Conservation (phyloP, 208 protist genomes). For the Crithidia thermophila region DNA sequence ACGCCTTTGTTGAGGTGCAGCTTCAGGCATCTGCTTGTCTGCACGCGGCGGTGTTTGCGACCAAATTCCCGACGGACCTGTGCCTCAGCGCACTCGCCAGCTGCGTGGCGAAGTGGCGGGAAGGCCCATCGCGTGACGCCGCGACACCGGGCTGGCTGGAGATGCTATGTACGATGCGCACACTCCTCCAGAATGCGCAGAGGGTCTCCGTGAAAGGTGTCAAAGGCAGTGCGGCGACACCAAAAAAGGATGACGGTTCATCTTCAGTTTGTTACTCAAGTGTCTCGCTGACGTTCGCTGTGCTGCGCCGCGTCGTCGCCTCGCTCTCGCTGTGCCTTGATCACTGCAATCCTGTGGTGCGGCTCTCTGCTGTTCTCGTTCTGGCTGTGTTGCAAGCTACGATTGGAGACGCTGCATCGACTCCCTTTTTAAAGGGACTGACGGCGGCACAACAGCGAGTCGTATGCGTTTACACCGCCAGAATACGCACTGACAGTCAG, state of each 20-base stretch:
- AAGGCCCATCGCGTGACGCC: conserved; percentile 21
- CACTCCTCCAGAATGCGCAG: conserved; percentile 36
- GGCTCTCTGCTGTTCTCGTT: conserved; percentile 27
- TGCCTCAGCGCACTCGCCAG: conserved; percentile 46
- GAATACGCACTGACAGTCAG: too few species aligned
- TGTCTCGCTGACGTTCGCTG: conserved; percentile 36
- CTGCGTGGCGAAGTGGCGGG: conserved; percentile 57
- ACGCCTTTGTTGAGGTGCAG: conserved; percentile 78
- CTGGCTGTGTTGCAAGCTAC: conserved; percentile 23
- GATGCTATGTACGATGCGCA: conserved; percentile 52
- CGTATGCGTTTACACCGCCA: conserved; percentile 54
- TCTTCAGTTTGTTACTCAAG: too few species aligned
- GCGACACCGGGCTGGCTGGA: conserved; percentile 58
- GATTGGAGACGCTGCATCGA: conserved; percentile 32
- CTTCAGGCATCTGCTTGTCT: conserved; percentile 47
- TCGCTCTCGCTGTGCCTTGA: conserved; percentile 34
- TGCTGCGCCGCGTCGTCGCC: conserved; percentile 40
- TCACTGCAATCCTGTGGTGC: conserved; percentile 55
- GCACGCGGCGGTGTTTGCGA: conserved; percentile 20
- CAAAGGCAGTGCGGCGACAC: background rate
- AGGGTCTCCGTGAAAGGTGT: background rate
- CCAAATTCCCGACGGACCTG: conserved; percentile 35
- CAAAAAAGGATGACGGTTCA: too few species aligned
- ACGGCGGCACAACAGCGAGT: conserved; percentile 55
- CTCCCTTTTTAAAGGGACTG: conserved; percentile 53